Percentiles rank a stretch among this genome's conserved stretches.
These are phyloP conservation scores for Dendrobium officinale DNA, from an alignment of 106 monocot species.

Conservation along the genomic window DNA sequence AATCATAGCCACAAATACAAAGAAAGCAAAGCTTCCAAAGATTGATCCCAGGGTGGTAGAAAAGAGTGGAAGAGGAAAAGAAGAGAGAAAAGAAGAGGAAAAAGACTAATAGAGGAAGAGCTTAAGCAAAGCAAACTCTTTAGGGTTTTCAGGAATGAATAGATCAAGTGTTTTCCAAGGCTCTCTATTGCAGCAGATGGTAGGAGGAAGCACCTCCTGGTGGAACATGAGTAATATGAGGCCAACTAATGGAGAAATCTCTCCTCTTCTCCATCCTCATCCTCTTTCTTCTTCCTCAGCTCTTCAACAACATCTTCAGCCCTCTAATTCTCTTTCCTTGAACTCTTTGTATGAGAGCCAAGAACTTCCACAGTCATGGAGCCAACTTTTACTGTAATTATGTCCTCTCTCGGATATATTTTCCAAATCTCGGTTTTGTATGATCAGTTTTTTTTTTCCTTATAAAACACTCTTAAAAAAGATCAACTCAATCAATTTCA, in stretches of 20 bases:
- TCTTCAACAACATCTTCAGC: slow-evolving; percentile 23
- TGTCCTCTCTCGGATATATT: slow-evolving; percentile 12
- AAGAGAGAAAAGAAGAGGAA: not conserved
- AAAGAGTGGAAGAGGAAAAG: not conserved
- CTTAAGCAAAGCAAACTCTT: slow-evolving; percentile 9
- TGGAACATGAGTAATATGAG: slow-evolving; percentile 39
- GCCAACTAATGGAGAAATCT: slow-evolving; percentile 11
- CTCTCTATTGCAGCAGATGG: slow-evolving; percentile 50
- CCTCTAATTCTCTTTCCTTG: slow-evolving; percentile 11
- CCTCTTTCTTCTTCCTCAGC: slow-evolving; percentile 11
- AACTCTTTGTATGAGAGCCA: slow-evolving; percentile 27
- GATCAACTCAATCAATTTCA: too few relatives aligned
- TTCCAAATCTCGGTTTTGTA: not conserved
- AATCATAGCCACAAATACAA: slow-evolving; percentile 18
- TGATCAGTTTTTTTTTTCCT: too few relatives aligned
- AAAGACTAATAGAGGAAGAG: not conserved
- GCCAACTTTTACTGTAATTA: slow-evolving; percentile 61
- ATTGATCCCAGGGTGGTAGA: not conserved
- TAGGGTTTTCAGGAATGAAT: slow-evolving; percentile 29
- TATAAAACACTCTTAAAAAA: not conserved
- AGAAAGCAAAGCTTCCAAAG: slow-evolving; percentile 12
- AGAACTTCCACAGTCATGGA: slow-evolving; percentile 66
- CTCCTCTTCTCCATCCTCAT: slow-evolving; percentile 25
- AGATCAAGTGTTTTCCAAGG: slow-evolving; percentile 34
- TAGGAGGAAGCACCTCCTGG: slow-evolving; percentile 47